A percentile compares a stretch with the other conserved stretches of the same genome.
Evolutionary conservation across 2,329 filamentous ascomycete genomes (phyloP).

Genomic region (Sarocladiaceae sp.): DNA sequence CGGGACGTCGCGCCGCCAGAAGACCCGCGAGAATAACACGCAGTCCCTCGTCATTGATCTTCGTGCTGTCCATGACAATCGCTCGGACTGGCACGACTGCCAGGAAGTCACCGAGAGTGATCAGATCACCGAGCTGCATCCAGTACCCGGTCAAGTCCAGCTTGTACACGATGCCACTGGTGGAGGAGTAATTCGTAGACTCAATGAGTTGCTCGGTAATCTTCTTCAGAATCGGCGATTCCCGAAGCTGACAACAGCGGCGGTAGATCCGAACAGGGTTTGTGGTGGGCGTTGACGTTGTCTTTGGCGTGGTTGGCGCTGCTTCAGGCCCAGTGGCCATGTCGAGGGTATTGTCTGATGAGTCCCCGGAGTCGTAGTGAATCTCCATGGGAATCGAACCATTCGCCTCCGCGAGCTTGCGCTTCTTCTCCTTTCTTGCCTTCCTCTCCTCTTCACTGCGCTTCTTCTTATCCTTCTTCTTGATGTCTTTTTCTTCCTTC

Average conservation of each 20-base stretch:
- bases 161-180: constrained; percentile 73
- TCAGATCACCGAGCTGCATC: constrained; percentile 75
- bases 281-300: constrained; percentile 62
- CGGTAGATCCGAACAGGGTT: constrained; percentile 92
- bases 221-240: constrained; percentile 87
- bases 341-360: constrained; percentile 32
- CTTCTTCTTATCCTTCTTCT: constrained; percentile 96
- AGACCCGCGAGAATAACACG: constrained; percentile 83
- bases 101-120: constrained; percentile 89
- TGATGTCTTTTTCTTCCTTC: constrained; percentile 33
- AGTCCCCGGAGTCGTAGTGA: constrained; percentile 64
- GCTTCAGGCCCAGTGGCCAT: constrained; percentile 15
- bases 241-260: constrained; percentile 87
- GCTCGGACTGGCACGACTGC: constrained; percentile 90
- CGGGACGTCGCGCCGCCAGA: constrained; percentile 69
- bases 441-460: constrained; percentile 89
- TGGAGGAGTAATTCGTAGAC: constrained; percentile 58
- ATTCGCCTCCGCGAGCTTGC: constrained; percentile 80
- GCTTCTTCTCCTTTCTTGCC: constrained; percentile 84
- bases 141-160: constrained; percentile 82
- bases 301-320: constrained; percentile 21
- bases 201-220: constrained; percentile 84
- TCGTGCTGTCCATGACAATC: constrained; percentile 80
- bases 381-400: constrained; percentile 83
- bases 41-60: constrained; percentile 80